Conservation (phyloP, 1,284 basidiomycete species). For the Ganoderma lingzhi region DNA sequence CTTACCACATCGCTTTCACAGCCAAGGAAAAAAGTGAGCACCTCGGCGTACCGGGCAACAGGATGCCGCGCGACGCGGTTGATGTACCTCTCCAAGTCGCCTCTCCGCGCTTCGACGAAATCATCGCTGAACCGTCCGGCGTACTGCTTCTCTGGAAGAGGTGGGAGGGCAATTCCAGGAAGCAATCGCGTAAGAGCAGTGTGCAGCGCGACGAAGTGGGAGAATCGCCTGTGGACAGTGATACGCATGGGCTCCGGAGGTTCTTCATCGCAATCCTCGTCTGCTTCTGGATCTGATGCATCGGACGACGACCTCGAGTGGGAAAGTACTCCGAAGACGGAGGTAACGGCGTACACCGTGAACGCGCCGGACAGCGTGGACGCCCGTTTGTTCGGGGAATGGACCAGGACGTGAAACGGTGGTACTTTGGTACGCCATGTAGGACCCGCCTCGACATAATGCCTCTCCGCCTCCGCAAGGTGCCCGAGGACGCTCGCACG, state of each 20-base stretch:
- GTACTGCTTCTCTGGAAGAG: conserved; percentile 86
- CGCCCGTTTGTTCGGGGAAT: conserved; percentile 78
- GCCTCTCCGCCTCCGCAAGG: conserved; percentile 65
- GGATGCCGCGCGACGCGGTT: conserved; percentile 79
- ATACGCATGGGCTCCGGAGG: conserved; percentile 57
- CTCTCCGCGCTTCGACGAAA: conserved; percentile 83
- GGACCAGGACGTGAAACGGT: conserved; percentile 77
- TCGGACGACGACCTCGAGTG: conserved; percentile 34
- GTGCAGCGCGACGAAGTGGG: conserved; percentile 84
- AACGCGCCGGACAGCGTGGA: conserved; percentile 76
- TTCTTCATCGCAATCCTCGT: conserved; percentile 31
- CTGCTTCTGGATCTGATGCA: conserved; percentile 32
- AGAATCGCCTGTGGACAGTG: conserved; percentile 83
- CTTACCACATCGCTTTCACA: conserved; percentile 77
- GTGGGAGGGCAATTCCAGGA: conserved; percentile 81
- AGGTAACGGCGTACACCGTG: conserved; percentile 80
- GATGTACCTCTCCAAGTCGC: conserved; percentile 84
- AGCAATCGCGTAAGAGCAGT: conserved; percentile 70
- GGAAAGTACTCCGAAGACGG: conserved; percentile 60
- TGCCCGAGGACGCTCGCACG: conserved; percentile 37
- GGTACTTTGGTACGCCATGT: conserved; percentile 79
- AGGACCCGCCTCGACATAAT: conserved; percentile 79
- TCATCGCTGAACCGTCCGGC: conserved; percentile 80
- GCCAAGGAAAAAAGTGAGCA: conserved; percentile 82
- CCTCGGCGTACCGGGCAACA: conserved; percentile 79